Evolutionary conservation across 2,329 filamentous ascomycete genomes (phyloP).

Genomic region (Penicillium sp.): DNA sequence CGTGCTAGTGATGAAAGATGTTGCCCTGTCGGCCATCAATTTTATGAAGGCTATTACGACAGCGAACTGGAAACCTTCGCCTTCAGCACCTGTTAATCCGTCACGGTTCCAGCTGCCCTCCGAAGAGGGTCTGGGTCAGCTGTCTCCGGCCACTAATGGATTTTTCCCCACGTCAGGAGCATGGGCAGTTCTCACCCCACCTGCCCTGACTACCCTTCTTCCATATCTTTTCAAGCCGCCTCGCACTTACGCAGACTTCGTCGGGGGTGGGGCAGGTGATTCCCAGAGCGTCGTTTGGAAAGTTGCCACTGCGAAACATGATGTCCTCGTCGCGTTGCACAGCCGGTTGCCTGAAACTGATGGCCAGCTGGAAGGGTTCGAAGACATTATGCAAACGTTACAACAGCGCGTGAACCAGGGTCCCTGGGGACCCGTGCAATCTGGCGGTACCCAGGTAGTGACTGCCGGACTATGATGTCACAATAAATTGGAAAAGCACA

Average conservation of each 20-base stretch:
- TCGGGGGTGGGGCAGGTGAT: constrained; percentile 55
- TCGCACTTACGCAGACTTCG: constrained; percentile 56
- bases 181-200: constrained; percentile 52
- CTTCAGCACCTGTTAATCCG: constrained; percentile 26
- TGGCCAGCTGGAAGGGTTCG: constrained; percentile 32
- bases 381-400: constrained; percentile 40
- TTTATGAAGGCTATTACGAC: constrained; percentile 53
- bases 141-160: constrained; percentile 35
- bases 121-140: constrained; percentile 36
- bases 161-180: constrained; percentile 45
- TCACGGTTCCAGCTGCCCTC: constrained; percentile 38
- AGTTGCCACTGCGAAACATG: constrained; percentile 57
- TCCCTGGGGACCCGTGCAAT: constrained; percentile 36
- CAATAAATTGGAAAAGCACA: background rate
- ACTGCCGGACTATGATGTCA: constrained; percentile 31
- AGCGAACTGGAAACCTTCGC: constrained; percentile 51
- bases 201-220: constrained; percentile 49
- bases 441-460: constrained; percentile 33
- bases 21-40: constrained; percentile 53
- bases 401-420: constrained; percentile 42
- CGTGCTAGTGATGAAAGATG: constrained; percentile 55
- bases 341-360: constrained; percentile 38
- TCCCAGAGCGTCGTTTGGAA: constrained; percentile 56
- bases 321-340: constrained; percentile 52
- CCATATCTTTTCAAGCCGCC: constrained; percentile 58